Base-by-base conservation (phyloP, 2,329 filamentous ascomycete genomes). In the Aspergillus pseudoglaucus region DNA sequence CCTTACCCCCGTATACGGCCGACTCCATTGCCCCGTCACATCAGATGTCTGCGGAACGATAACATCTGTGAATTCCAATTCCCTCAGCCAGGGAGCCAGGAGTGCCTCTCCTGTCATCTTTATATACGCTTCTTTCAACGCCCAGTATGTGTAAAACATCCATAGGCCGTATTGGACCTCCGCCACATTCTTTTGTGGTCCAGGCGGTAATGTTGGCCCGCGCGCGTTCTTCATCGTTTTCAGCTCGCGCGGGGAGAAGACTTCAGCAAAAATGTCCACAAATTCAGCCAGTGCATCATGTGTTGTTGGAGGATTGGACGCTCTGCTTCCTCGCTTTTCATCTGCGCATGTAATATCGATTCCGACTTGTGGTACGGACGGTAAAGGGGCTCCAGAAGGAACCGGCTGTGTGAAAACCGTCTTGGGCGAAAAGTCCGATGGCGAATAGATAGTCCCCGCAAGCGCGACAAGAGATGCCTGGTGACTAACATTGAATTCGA, bases 401-500 rank as follows among this genome's bases (percentile, higher is more conserved):
- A 32, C 46, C 27, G 48, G 47, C 25, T 35, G 45, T 41, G 41
- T 40, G 23, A 44, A 46, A 8, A 46, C 18, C 14, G 47, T 32
- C 42, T 40, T 15, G 3, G 42, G 17, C n/a, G 30, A n/a, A 12
- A 18, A 23, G 32, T 44, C 4, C 14, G 42, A 27, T 40, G 40
- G 22, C n/a, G 55, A 59, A 6, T 61, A 60, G 7, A 62, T 53
- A 17, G 68, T 72, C 10, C 82, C 79, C 1, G 81, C 76, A 4
- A 85, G 65, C 1, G 75, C 73, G n/a, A 83, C 79, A 3, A 85
- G 66, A 0, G 79, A 80, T 15, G 79, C 80, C 63, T 85, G 82
- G 53, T 85, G 82, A 27, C 77, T 81, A 47, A 84, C 74, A 53
- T 85, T 85, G 69, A 85, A 85, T 53, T 84, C 80, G 33, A 83